Conservation (phyloP, 495 filamentous ascomycete species). For the Penicillium lividum region DNA sequence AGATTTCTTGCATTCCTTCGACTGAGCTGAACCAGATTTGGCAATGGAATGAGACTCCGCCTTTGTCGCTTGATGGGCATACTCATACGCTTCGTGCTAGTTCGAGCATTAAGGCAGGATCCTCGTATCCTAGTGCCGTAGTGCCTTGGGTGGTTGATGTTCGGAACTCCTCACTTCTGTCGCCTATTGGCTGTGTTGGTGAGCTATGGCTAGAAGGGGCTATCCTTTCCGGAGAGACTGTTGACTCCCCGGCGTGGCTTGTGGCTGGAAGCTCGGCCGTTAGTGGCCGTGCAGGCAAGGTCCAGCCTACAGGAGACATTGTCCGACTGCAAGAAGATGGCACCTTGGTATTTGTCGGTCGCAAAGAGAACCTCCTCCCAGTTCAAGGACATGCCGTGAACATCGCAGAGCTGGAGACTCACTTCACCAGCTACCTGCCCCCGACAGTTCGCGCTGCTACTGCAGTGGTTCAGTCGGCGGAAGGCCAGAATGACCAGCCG, state of each 20-base stretch:
- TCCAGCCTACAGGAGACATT: constrained; percentile 37
- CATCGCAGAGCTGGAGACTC: constrained; percentile 33
- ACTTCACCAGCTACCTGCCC: constrained; percentile 33
- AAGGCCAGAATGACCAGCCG: constrained; percentile 10
- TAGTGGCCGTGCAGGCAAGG: constrained; percentile 29
- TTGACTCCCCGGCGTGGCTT: constrained; percentile 39
- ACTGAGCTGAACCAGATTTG: constrained; percentile 40
- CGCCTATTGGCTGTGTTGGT: constrained; percentile 35
- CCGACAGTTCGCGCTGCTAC: constrained; percentile 26
- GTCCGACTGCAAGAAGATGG: constrained; percentile 33
- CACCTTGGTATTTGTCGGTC: constrained; percentile 32
- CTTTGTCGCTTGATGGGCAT: constrained; percentile 26
- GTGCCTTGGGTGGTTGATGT: constrained; percentile 39
- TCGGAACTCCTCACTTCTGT: constrained; percentile 31
- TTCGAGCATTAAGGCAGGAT: constrained; percentile 27
- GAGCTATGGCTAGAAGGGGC: constrained; percentile 37
- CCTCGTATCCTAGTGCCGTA: constrained; percentile 28
- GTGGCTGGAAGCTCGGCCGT: constrained; percentile 28
- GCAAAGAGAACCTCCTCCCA: constrained; percentile 31
- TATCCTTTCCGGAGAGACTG: constrained; percentile 25
- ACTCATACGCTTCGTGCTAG: constrained; percentile 31
- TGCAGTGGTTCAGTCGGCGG: constrained; percentile 21
- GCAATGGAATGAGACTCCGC: constrained; percentile 38
- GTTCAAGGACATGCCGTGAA: constrained; percentile 40
- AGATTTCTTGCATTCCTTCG: constrained; percentile 39